These are phyloP conservation scores for Leersia perrieri DNA, from an alignment of 176 grass and related monocot genomes.

Conservation along the genomic window DNA sequence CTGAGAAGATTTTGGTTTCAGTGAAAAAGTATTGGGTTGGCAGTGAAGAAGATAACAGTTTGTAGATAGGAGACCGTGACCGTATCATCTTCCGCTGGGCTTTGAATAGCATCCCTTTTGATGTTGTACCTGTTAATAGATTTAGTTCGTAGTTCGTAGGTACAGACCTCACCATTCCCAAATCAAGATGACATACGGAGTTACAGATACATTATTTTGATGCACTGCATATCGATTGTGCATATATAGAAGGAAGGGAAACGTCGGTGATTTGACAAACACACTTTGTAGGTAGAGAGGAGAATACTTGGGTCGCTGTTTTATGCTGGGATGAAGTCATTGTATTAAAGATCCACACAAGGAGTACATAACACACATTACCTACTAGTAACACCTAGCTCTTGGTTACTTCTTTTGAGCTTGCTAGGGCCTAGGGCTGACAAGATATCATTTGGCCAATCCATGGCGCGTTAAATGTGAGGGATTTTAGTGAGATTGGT, in stretches of 20 bases:
- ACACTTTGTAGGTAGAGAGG: constrained; percentile 1
- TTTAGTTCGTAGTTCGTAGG: constrained; percentile 36
- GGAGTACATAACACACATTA: background rate
- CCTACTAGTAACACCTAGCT: background rate
- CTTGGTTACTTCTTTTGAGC: background rate
- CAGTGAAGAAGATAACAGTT: constrained; percentile 32
- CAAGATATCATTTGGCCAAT: too few species aligned
- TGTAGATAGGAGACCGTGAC: constrained; percentile 32
- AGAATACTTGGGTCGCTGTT: background rate
- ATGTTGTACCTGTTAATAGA: constrained; percentile 32
- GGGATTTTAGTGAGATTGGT: too few species aligned
- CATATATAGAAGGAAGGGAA: constrained; percentile 19
- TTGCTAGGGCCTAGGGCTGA: too few species aligned
- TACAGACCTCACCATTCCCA: constrained; percentile 2
- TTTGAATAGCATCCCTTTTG: background rate
- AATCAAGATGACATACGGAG: background rate
- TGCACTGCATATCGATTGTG: constrained; percentile 19
- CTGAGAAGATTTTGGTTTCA: constrained; percentile 64
- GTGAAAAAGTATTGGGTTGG: constrained; percentile 82
- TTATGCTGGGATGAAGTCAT: background rate
- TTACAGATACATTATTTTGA: background rate
- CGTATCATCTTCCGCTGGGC: background rate
- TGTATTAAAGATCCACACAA: background rate
- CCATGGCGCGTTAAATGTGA: too few species aligned
- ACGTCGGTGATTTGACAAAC: background rate